A percentile compares a stretch with the other conserved stretches of the same genome.
Conservation (phyloP, 1,284 basidiomycete genomes). For the Pterulicium gracile region DNA sequence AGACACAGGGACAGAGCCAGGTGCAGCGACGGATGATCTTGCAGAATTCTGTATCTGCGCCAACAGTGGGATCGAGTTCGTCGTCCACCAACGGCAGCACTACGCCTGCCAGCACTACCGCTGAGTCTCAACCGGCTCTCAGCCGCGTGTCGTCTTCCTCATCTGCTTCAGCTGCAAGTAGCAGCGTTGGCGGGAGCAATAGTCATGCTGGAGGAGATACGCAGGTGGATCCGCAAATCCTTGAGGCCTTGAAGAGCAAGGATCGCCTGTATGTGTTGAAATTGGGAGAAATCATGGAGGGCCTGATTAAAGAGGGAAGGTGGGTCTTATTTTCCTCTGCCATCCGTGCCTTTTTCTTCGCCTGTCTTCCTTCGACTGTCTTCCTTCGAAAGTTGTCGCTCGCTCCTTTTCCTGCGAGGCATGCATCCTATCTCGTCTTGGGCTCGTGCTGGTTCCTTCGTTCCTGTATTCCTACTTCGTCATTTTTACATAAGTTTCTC, state of each 20-base stretch:
- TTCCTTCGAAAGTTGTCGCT: not conserved
- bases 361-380: conserved; percentile 8
- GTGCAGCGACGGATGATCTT: not conserved
- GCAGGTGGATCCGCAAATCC: conserved; percentile 64
- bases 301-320: conserved; percentile 61
- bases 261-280: conserved; percentile 77
- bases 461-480: too few species aligned
- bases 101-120: not conserved
- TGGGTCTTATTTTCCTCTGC: conserved; percentile 24
- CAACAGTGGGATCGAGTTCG: not conserved
- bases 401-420: too few species aligned
- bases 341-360: conserved; percentile 5
- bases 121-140: not conserved
- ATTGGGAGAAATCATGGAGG: conserved; percentile 73
- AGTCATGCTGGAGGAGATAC: conserved; percentile 13
- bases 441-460: too few species aligned
- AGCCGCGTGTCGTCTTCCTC: not conserved
- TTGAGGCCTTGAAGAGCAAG: conserved; percentile 78
- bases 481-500: too few species aligned
- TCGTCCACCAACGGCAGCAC: conserved; percentile 2
- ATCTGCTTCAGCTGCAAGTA: not conserved
- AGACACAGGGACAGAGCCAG: too few species aligned
- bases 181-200: not conserved
- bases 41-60: not conserved
- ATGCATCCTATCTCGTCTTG: too few species aligned